phyloP scores from a whole-genome alignment of 805 yeast species.

The Ogataea pini region DNA sequence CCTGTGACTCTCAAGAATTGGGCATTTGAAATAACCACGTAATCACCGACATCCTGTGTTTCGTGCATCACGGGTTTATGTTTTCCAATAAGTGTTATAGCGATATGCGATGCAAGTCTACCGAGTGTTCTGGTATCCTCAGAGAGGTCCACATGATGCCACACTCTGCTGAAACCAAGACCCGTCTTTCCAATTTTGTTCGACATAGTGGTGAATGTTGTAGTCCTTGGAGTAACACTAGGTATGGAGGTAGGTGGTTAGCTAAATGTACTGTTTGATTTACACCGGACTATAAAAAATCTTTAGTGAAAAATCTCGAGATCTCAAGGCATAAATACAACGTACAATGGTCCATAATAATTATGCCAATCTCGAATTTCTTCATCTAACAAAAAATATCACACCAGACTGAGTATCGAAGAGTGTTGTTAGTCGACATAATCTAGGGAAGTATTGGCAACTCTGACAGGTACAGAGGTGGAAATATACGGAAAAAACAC shows the following conservation, averaged over 20 bases:
- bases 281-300: too few species aligned
- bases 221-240: too few species aligned
- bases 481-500: background rate
- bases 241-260: too few species aligned
- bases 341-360: background rate
- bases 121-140: slow-evolving; percentile 85
- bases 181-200: slow-evolving; percentile 47
- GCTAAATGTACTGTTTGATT: too few species aligned
- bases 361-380: slow-evolving; percentile 1
- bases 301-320: slow-evolving; percentile 3
- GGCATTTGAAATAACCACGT: slow-evolving; percentile 95
- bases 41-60: slow-evolving; percentile 88
- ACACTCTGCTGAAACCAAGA: slow-evolving; percentile 65
- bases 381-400: background rate
- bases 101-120: slow-evolving; percentile 86
- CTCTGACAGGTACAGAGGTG: slow-evolving; percentile 6
- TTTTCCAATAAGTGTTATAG: slow-evolving; percentile 89
- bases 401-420: background rate
- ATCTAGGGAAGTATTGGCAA: background rate
- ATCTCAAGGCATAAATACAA: background rate
- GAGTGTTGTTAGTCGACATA: background rate
- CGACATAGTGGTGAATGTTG: slow-evolving; percentile 38
- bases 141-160: slow-evolving; percentile 96
- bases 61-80: slow-evolving; percentile 89
- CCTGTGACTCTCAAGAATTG: slow-evolving; percentile 81